These are phyloP conservation scores for Hypomyces perniciosus DNA, from an alignment of 2,329 filamentous ascomycete genomes.

Conservation along the genomic window DNA sequence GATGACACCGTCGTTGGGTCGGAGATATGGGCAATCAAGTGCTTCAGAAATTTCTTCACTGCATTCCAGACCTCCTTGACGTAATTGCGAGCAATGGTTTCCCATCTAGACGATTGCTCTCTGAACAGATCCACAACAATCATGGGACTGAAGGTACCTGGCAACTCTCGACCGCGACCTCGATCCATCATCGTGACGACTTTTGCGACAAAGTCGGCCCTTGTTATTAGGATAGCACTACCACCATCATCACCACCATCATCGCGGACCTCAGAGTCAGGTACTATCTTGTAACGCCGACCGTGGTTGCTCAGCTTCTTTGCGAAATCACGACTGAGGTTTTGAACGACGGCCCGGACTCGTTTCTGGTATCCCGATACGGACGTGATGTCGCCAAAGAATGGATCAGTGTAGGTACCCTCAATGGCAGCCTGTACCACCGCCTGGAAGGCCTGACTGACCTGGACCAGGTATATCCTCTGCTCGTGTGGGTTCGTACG, in stretches of 20 bases:
- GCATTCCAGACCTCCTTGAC: constrained; percentile 14
- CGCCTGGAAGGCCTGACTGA: constrained; percentile 39
- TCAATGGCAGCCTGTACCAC: constrained; percentile 41
- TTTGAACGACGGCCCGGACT: constrained; percentile 49
- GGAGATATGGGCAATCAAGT: constrained; percentile 13
- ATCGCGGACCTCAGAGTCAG: not conserved
- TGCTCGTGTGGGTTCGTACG: constrained; percentile 43
- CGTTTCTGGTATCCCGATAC: constrained; percentile 33
- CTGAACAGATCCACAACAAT: constrained; percentile 54
- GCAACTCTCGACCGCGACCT: constrained; percentile 44
- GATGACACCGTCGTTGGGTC: constrained; percentile 12
- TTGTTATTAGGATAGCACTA: constrained; percentile 1
- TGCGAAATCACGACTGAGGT: constrained; percentile 42
- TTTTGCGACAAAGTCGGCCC: constrained; percentile 17
- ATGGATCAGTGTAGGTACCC: constrained; percentile 46
- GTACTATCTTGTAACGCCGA: constrained; percentile 19
- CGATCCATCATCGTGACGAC: constrained; percentile 19
- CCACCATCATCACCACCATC: not conserved
- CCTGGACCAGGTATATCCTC: constrained; percentile 38
- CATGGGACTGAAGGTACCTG: constrained; percentile 54
- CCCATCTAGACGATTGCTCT: constrained; percentile 53
- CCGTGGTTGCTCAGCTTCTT: constrained; percentile 36
- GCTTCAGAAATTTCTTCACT: constrained; percentile 7
- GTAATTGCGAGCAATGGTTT: constrained; percentile 31
- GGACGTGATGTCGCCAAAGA: constrained; percentile 39